Evolutionary conservation across 2,329 filamentous ascomycete genomes (phyloP).

Genomic region (Penicillium psychrosexuale): DNA sequence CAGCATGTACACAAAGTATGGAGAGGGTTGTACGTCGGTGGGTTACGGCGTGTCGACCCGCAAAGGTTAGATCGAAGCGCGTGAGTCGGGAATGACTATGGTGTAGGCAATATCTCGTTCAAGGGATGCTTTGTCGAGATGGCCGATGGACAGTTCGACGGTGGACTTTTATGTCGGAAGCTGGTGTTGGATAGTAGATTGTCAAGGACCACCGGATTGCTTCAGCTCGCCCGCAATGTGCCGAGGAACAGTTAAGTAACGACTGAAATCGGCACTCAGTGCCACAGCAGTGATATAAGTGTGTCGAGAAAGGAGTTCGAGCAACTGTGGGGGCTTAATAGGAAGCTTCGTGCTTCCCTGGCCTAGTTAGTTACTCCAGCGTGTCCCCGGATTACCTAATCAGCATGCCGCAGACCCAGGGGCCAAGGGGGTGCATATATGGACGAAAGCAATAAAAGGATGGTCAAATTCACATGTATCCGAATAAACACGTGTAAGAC

Average conservation of each 20-base stretch:
- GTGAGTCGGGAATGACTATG: not conserved
- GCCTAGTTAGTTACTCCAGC: not conserved
- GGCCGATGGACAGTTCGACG: conserved; percentile 1
- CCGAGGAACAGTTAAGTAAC: conserved; percentile 14
- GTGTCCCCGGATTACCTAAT: conserved; percentile 5
- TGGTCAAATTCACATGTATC: not conserved
- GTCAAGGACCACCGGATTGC: not conserved
- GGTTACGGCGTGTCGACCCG: not conserved
- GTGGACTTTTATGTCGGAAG: conserved; percentile 3
- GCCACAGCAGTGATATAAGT: conserved; percentile 11
- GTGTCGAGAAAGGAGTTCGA: not conserved
- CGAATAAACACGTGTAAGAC: not conserved
- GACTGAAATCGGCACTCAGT: conserved; percentile 30
- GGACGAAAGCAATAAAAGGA: not conserved
- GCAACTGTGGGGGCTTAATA: not conserved
- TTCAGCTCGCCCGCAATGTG: not conserved
- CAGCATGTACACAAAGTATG: conserved; percentile 10
- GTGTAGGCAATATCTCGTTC: not conserved
- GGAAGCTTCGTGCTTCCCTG: not conserved
- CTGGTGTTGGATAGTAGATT: not conserved
- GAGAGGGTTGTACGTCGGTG: not conserved
- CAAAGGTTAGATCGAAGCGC: not conserved
- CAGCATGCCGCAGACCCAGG: not conserved
- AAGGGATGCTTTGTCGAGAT: not conserved
- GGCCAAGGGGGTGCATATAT: not conserved